Percentiles rank a stretch among this genome's conserved stretches.
Evolutionary conservation across 2,329 filamentous ascomycete species (phyloP).

Genomic region (Chrysoporthe deuterocubensis): DNA sequence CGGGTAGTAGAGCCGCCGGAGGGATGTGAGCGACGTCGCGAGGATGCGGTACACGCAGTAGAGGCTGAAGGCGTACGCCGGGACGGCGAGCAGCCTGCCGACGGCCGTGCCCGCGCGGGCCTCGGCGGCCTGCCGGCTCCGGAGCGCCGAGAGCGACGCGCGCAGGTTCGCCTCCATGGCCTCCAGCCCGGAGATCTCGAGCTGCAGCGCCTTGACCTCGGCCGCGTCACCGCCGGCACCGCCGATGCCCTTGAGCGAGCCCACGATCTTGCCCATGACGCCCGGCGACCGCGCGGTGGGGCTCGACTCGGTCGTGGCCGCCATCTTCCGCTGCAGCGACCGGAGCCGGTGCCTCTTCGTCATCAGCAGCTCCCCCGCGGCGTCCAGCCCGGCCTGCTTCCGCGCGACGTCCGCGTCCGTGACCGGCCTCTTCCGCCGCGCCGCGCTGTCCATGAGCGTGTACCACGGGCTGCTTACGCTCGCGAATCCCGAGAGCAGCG

Average conservation of each 20-base stretch:
- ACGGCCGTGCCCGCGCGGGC: constrained; percentile 68
- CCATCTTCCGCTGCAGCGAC: constrained; percentile 67
- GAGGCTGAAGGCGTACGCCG: constrained; percentile 70
- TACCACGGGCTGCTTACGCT: constrained; percentile 90
- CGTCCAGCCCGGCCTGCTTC: constrained; percentile 78
- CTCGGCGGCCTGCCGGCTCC: constrained; percentile 65
- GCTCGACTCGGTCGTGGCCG: constrained; percentile 29
- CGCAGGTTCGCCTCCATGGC: constrained; percentile 77
- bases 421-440: constrained; percentile 57
- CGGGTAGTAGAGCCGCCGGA: constrained; percentile 61
- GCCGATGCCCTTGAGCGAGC: constrained; percentile 60
- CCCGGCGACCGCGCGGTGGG: constrained; percentile 43
- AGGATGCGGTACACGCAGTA: constrained; percentile 86
- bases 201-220: constrained; percentile 65
- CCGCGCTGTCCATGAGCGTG: constrained; percentile 68
- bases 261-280: constrained; percentile 75
- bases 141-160: constrained; percentile 66
- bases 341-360: constrained; percentile 75
- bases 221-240: constrained; percentile 62
- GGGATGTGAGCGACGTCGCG: constrained; percentile 70
- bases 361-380: constrained; percentile 77
- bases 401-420: constrained; percentile 75
- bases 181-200: constrained; percentile 80
- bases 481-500: constrained; percentile 84
- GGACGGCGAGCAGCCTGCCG: constrained; percentile 67